Percentiles rank a stretch among this genome's conserved stretches.
Evolutionary conservation across 257 asterid species (phyloP).

Genomic region (Solanum tarijense): DNA sequence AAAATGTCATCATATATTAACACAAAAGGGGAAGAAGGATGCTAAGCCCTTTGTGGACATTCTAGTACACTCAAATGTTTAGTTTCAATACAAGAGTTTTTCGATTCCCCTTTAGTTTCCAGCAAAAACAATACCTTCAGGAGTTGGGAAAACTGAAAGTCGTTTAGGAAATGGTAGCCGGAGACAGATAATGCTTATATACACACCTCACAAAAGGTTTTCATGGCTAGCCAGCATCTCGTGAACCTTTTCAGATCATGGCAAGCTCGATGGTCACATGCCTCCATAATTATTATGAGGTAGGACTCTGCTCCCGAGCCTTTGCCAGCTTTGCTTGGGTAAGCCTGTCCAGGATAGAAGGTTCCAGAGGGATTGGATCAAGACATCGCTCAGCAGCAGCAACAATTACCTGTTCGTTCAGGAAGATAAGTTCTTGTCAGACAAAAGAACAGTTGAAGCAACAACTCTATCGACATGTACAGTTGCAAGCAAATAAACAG

Average conservation of each 20-base stretch:
- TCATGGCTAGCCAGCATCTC: neutral
- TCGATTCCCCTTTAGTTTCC: neutral
- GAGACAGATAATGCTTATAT: neutral
- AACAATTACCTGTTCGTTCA: conserved; percentile 52
- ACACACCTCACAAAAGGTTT: neutral
- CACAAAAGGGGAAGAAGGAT: neutral
- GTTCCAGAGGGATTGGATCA: conserved; percentile 70
- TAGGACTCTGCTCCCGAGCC: conserved; percentile 20
- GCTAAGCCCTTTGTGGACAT: neutral
- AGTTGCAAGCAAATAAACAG: neutral
- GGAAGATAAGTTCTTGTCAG: neutral
- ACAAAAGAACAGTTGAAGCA: neutral
- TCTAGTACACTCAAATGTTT: neutral
- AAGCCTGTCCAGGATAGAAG: conserved; percentile 75
- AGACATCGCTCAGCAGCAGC: conserved; percentile 85
- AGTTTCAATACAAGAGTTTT: neutral
- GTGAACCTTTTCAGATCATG: neutral
- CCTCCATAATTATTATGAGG: neutral
- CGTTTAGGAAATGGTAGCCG: neutral
- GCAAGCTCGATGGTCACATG: neutral
- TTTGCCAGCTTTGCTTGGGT: conserved; percentile 74
- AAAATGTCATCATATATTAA: neutral
- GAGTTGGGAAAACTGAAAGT: neutral
- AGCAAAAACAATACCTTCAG: neutral
- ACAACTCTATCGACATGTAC: neutral